phyloP scores from a whole-genome alignment of 192 early-diverging fungal genomes.

The Dispira parvispora region DNA sequence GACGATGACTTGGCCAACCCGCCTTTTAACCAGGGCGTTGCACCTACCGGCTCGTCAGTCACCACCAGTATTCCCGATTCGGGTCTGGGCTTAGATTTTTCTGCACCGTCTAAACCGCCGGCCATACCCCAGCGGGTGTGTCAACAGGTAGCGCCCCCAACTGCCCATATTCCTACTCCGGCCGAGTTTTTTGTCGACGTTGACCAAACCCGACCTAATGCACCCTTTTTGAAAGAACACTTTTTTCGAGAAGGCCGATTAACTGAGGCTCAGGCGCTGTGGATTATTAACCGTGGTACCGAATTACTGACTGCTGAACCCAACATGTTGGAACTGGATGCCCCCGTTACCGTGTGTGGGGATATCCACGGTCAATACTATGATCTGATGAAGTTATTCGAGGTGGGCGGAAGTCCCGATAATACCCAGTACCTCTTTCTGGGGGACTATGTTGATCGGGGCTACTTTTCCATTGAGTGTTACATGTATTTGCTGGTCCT shows the following conservation, averaged over 20 bases:
- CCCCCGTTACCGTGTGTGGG: conserved; percentile 91
- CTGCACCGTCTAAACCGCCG: no score
- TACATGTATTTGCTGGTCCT: conserved; percentile 78
- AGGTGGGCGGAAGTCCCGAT: conserved; percentile 86
- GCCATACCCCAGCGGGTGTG: conserved; percentile 14
- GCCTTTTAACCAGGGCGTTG: no score
- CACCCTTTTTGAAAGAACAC: conserved; percentile 73
- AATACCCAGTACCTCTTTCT: conserved; percentile 84
- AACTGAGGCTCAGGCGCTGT: conserved; percentile 79
- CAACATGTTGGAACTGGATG: conserved; percentile 73
- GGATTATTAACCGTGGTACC: conserved; percentile 69
- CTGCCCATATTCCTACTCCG: conserved; percentile 31
- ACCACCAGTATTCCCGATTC: no score
- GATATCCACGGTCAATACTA: conserved; percentile 98
- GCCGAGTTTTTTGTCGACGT: conserved; percentile 52
- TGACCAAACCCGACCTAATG: conserved; percentile 55
- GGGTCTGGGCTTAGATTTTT: no score
- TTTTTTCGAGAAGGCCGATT: conserved; percentile 87
- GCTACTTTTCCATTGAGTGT: conserved; percentile 97
- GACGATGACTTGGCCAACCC: not conserved
- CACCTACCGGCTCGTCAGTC: no score
- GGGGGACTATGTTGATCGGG: conserved; percentile 94
- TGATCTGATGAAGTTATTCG: conserved; percentile 95
- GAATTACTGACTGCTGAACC: conserved; percentile 64
- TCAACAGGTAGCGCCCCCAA: conserved; percentile 32